A percentile compares a stretch with the other conserved stretches of the same genome.
Evolutionary conservation across 1,284 basidiomycete genomes (phyloP).

Genomic region (Marasmius oreades): DNA sequence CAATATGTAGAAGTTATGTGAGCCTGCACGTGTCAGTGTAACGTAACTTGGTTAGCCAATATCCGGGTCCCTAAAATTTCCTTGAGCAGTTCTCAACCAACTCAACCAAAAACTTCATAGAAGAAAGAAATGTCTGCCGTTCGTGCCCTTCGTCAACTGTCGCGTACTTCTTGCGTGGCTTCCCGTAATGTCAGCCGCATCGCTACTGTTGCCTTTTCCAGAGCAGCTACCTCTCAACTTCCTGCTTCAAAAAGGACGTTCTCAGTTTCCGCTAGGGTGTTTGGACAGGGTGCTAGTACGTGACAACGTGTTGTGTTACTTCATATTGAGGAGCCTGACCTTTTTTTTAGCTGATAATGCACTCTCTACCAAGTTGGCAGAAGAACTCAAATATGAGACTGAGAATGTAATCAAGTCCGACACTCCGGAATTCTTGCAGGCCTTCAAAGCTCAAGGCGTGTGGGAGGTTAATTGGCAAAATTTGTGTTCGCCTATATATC

Average conservation of each 20-base stretch:
- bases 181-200: conserved; percentile 15
- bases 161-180: conserved; percentile 23
- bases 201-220: conserved; percentile 12
- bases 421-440: conserved; percentile 75
- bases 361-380: conserved; percentile 72
- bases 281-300: conserved; percentile 64
- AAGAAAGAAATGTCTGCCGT: conserved; percentile 43
- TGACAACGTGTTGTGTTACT: conserved; percentile 19
- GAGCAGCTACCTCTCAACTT: conserved; percentile 7
- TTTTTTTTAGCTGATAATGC: conserved; percentile 60
- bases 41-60: too few species aligned
- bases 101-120: too few species aligned
- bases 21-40: too few species aligned
- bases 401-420: conserved; percentile 44
- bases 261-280: conserved; percentile 47
- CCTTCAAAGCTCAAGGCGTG: conserved; percentile 71
- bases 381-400: conserved; percentile 86
- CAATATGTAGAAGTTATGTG: too few species aligned
- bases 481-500: not conserved
- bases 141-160: conserved; percentile 41
- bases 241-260: conserved; percentile 41
- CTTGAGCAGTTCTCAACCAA: not conserved
- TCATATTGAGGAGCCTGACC: not conserved
- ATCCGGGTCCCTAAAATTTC: not conserved
- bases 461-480: conserved; percentile 59